Evolutionary conservation across 306 rosid species (phyloP), one percentile per base, ranked within the genome.

Genomic region (Gillenia trifoliata): DNA sequence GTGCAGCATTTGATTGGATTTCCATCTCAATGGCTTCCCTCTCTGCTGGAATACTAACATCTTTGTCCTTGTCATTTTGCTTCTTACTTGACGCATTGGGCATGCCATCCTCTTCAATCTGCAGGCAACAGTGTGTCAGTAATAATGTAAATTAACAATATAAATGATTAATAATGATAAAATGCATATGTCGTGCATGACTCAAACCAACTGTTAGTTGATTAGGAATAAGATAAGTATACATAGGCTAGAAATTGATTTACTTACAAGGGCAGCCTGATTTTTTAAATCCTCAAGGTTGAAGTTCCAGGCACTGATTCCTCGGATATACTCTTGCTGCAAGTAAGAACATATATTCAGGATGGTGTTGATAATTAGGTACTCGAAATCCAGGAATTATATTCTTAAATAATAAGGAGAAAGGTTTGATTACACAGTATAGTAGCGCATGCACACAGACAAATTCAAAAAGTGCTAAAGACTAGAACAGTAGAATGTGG

Each of bases 251-350:
- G 55, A 65, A 78, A 78, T 47, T 71, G 69, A 68, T 66, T 56
- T 66, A 85, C 96, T 90, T 90, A 94, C 99, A 70, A 87, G 96
- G 80, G 99, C 96, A 72, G 99, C 99, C 87, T 92, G 95, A 80
- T 81, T 92, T 87, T 90, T 94, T 55, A 94, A 87, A 82, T 94
- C 99, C 73, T 94, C 99, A 68, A 94, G 91, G 81, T 92, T 94
- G 81, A 94, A 94, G 84, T 94, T 92, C 99, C 99, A 94, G 79
- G 97, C 99, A 89, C 99, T 94, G 81, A 94, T 94, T 84, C 99
- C 99, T 79, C 96, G 93, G 66, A 94, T 94, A 84, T 94, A 94
- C 83, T 92, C 97, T 90, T 94, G 96, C 99, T 94, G 95, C 52
- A 66, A 54, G 60, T 65, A n/a, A 81, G 43, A 34, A 79, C 28